phyloP scores from a whole-genome alignment of 257 asterid genomes.

The Anisodus acutangulus region DNA sequence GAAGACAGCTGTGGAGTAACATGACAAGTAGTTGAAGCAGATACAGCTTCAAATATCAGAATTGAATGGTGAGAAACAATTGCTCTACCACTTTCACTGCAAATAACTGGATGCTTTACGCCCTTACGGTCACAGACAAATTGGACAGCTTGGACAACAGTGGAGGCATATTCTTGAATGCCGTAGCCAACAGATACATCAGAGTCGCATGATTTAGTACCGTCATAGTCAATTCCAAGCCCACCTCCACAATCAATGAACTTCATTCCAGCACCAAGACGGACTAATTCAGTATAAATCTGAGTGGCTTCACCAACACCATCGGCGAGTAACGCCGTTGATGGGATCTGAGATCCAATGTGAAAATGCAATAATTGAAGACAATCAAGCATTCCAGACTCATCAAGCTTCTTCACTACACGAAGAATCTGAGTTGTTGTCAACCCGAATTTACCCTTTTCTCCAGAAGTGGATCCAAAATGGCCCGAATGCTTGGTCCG shows the following conservation, averaged over 20 bases:
- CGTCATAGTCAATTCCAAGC: constrained; percentile 93
- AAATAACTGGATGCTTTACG: constrained; percentile 75
- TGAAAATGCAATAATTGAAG: constrained; percentile 93
- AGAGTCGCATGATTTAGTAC: constrained; percentile 78
- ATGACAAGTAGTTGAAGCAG: constrained; percentile 47
- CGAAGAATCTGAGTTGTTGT: constrained; percentile 82
- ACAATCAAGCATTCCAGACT: constrained; percentile 78
- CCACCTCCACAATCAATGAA: constrained; percentile 95
- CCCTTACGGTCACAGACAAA: constrained; percentile 68
- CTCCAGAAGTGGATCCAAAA: constrained; percentile 97
- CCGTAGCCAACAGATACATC: constrained; percentile 78
- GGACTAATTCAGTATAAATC: constrained; percentile 77
- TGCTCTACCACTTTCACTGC: constrained; percentile 99
- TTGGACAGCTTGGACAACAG: constrained; percentile 74
- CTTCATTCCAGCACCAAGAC: constrained; percentile 87
- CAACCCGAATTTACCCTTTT: constrained; percentile 92
- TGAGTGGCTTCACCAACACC: constrained; percentile 97
- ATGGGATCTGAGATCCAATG: constrained; percentile 96
- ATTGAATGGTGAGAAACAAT: constrained; percentile 96
- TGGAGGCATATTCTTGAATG: constrained; percentile 76
- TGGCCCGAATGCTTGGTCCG: constrained; percentile 94
- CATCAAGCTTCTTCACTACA: constrained; percentile 73
- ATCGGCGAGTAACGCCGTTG: constrained; percentile 68
- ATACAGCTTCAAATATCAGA: constrained; percentile 76
- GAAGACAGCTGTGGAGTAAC: constrained; percentile 57